Conservation (phyloP, 2,329 filamentous ascomycete species). For the Simplicillium aogashimaense region DNA sequence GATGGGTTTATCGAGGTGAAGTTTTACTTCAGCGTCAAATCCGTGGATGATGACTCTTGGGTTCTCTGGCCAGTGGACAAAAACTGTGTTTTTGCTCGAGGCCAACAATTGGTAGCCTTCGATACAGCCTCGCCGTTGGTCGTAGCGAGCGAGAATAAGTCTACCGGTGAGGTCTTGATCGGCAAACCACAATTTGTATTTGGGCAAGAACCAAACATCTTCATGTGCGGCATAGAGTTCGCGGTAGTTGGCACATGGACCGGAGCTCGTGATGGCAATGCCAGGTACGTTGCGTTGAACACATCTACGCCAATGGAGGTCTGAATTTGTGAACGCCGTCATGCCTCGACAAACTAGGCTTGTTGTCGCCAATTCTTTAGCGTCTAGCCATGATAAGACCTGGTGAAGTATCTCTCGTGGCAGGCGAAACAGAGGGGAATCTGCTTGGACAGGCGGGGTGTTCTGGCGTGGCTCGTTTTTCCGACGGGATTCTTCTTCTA, state of each 20-base stretch:
- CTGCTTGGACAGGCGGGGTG: slow-evolving; percentile 2
- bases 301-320: slow-evolving; percentile 61
- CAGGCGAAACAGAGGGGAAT: slow-evolving; percentile 38
- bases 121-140: slow-evolving; percentile 63
- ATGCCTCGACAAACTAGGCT: slow-evolving; percentile 54
- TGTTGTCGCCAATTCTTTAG: slow-evolving; percentile 51
- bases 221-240: slow-evolving; percentile 67
- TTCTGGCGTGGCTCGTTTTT: slow-evolving; percentile 1
- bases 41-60: slow-evolving; percentile 57
- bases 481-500: not conserved
- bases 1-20: slow-evolving; percentile 69
- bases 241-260: slow-evolving; percentile 54
- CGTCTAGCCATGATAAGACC: slow-evolving; percentile 58
- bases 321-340: slow-evolving; percentile 47
- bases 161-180: slow-evolving; percentile 66
- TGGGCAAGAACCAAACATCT: slow-evolving; percentile 75
- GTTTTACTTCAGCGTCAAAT: slow-evolving; percentile 58
- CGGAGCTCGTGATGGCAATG: slow-evolving; percentile 38
- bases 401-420: slow-evolving; percentile 66
- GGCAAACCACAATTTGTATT: slow-evolving; percentile 76
- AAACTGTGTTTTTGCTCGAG: slow-evolving; percentile 41
- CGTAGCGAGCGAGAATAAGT: slow-evolving; percentile 67
- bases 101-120: slow-evolving; percentile 72
- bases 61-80: slow-evolving; percentile 57
- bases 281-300: slow-evolving; percentile 60